Evolutionary conservation across 306 rosid genomes (phyloP).

Genomic region (Dryas drummondii): DNA sequence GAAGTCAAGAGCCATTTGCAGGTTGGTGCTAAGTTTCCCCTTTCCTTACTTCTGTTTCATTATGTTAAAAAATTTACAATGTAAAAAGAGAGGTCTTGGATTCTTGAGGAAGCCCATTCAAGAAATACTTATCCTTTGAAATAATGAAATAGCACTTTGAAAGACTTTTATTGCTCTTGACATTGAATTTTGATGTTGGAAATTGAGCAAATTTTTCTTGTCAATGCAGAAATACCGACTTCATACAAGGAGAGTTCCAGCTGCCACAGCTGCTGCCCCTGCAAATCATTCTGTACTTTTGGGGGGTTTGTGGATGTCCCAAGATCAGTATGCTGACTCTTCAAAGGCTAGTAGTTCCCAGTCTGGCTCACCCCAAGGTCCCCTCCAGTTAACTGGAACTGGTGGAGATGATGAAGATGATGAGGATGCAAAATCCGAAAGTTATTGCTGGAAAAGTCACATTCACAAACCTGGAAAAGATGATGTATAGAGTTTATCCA

Average conservation of each 20-base stretch:
- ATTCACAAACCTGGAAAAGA: slow-evolving; percentile 47
- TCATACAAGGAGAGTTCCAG: slow-evolving; percentile 78
- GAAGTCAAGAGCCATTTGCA: slow-evolving; percentile 99
- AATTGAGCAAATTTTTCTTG: slow-evolving; percentile 10
- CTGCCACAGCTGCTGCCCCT: slow-evolving; percentile 31
- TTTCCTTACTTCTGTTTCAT: slow-evolving; percentile 10
- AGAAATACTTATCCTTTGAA: not conserved
- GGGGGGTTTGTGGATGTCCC: slow-evolving; percentile 75
- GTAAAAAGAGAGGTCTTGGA: not conserved
- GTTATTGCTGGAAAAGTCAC: slow-evolving; percentile 71
- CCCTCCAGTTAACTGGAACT: slow-evolving; percentile 68
- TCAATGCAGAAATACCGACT: slow-evolving; percentile 87
- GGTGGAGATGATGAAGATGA: slow-evolving; percentile 71
- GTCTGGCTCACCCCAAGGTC: slow-evolving; percentile 92
- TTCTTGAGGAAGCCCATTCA: slow-evolving; percentile 4
- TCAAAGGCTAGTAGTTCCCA: slow-evolving; percentile 73
- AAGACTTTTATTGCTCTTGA: slow-evolving; percentile 18
- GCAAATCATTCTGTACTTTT: slow-evolving; percentile 57
- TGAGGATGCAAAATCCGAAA: slow-evolving; percentile 77
- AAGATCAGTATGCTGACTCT: slow-evolving; percentile 71
- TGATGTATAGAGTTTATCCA: slow-evolving; percentile 62
- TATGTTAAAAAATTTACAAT: not conserved
- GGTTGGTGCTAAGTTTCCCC: slow-evolving; percentile 44
- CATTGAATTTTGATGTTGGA: slow-evolving; percentile 20
- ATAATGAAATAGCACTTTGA: not conserved